A percentile compares a stretch with the other conserved stretches of the same genome.
Conservation (phyloP, 495 filamentous ascomycete genomes). For the Aspergillus steynii region DNA sequence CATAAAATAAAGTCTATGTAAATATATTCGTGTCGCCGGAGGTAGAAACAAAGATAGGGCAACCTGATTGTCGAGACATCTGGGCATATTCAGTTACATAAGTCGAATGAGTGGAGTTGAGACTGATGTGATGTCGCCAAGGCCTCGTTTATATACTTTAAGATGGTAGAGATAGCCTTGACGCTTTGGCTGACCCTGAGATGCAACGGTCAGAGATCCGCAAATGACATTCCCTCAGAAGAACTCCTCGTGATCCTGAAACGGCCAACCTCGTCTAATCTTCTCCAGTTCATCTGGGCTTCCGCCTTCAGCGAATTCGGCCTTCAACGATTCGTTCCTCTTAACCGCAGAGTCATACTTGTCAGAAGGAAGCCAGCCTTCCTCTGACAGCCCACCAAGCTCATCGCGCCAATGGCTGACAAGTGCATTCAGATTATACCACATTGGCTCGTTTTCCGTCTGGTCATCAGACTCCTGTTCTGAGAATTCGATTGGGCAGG, state of each 20-base stretch:
- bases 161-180: too few species aligned
- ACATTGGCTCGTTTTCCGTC: conserved; percentile 22
- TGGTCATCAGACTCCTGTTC: conserved; percentile 19
- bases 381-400: conserved; percentile 20
- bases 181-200: too few species aligned
- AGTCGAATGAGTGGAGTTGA: too few species aligned
- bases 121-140: too few species aligned
- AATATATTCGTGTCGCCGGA: too few species aligned
- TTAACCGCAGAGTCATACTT: conserved; percentile 17
- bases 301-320: conserved; percentile 10
- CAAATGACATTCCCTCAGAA: conserved; percentile 5
- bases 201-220: too few species aligned
- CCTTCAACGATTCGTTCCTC: conserved; percentile 15
- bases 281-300: conserved; percentile 18
- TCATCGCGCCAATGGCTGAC: conserved; percentile 25
- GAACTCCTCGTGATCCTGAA: conserved; percentile 24
- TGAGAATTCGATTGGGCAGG: conserved; percentile 23
- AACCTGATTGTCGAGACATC: too few species aligned
- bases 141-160: too few species aligned
- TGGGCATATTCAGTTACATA: too few species aligned
- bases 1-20: too few species aligned
- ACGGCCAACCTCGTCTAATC: conserved; percentile 21
- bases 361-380: conserved; percentile 19
- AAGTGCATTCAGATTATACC: conserved; percentile 21
- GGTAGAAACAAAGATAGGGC: too few species aligned